Evolutionary conservation across 352 stramenopile species (phyloP), one percentile per base, ranked within the genome.

Genomic region (Peronosclerospora sorghi): DNA sequence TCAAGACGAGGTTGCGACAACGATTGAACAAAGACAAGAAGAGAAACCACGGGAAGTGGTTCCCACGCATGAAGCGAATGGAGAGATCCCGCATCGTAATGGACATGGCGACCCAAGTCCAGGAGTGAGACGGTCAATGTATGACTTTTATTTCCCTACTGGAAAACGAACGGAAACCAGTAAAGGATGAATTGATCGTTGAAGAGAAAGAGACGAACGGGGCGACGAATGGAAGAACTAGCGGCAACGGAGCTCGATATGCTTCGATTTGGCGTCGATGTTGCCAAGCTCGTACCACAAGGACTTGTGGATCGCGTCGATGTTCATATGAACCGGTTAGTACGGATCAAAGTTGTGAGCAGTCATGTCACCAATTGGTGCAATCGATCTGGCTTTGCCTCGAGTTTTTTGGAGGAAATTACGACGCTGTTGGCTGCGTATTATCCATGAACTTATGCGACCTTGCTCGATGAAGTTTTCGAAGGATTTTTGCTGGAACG

Each of bases 231-330:
- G 20, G 60, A 56, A 6, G 62, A 59, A 34, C 15, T 32, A 17
- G 43, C 32, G 2, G 45, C 40, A 0, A 20, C 40, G 1, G 44
- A 78, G 8, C 59, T 83, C 27, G 73, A 86, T 45, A 43, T 82
- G 45, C 48, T 83, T 21, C 41, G 68, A 1, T 87, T 85, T 51
- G 71, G 72, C n/a, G 73, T 90, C 5, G 75, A 90, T 42, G 52
- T 56, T 19, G 58, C 71, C 32, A 87, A 86, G 43, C 62, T 93
- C 13, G 73, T 93, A 8, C 81, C 81, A 0, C 78, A 89, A 27
- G 81, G 81, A 10, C 74, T 93, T 19, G 79, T 88, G 2, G 78
- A 93, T 35, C 72, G 73, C n/a, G 75, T 93, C 18, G 81, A 93
- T 41, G 51, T 54, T 1, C 61, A 72, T 43, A 68, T 89, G 48